phyloP scores from a whole-genome alignment of 108 stramenopile species.

The Skeletonema marinoi region DNA sequence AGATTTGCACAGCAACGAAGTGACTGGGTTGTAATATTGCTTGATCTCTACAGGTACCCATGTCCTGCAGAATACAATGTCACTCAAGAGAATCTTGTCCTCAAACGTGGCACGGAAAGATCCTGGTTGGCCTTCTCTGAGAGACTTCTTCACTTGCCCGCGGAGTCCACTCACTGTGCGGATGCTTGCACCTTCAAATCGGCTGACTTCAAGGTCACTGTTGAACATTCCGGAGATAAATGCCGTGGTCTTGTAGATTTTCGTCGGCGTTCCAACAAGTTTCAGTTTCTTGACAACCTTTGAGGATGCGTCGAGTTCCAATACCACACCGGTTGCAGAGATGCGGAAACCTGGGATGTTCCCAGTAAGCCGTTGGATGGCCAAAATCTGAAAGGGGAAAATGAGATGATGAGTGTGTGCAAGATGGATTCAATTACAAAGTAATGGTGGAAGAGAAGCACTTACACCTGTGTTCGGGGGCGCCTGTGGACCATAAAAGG shows the following conservation, averaged over 20 bases:
- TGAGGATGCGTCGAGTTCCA: slow-evolving; percentile 94
- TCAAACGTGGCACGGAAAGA: slow-evolving; percentile 98
- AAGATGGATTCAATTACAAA: neutral
- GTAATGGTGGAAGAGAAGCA: neutral
- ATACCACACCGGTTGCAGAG: slow-evolving; percentile 90
- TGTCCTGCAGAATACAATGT: slow-evolving; percentile 96
- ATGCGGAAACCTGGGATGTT: slow-evolving; percentile 91
- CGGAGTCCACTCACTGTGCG: slow-evolving; percentile 97
- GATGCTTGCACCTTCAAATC: slow-evolving; percentile 93
- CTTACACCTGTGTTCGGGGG: slow-evolving; percentile 93
- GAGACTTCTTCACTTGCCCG: slow-evolving; percentile 94
- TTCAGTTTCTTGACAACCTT: slow-evolving; percentile 98
- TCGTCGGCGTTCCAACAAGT: slow-evolving; percentile 95
- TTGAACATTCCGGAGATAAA: slow-evolving; percentile 99
- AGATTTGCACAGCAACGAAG: slow-evolving; percentile 69
- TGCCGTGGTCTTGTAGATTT: slow-evolving; percentile 97
- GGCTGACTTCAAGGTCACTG: slow-evolving; percentile 94
- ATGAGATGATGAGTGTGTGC: neutral
- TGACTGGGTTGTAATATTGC: slow-evolving; percentile 97
- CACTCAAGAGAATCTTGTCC: slow-evolving; percentile 96
- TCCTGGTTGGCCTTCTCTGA: slow-evolving; percentile 88
- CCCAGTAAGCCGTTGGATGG: slow-evolving; percentile 83
- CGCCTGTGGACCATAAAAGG: slow-evolving; percentile 93
- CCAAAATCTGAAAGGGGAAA: slow-evolving; percentile 55
- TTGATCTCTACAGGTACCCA: slow-evolving; percentile 97